Evolutionary conservation across 1,284 basidiomycete genomes (phyloP).

Genomic region (Tilletia caries): DNA sequence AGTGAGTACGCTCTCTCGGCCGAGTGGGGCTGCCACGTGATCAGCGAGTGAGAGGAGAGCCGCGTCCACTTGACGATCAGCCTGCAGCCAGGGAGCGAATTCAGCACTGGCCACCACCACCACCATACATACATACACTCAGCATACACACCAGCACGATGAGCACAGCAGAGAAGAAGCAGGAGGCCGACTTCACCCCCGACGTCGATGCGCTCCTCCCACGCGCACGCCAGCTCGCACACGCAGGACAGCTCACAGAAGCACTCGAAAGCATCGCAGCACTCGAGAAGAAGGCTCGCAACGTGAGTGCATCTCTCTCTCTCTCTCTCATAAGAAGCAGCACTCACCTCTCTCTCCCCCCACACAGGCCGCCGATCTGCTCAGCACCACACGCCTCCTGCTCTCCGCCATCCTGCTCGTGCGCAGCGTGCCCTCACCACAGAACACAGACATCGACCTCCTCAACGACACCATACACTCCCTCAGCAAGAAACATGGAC

Average conservation of each 20-base stretch:
- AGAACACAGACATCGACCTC: slow-evolving; percentile 36
- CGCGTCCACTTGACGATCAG: not conserved
- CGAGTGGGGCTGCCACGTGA: too few relatives aligned
- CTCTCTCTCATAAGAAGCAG: not conserved
- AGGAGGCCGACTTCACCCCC: slow-evolving; percentile 60
- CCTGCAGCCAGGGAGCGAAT: not conserved
- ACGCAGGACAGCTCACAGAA: slow-evolving; percentile 72
- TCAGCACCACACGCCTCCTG: slow-evolving; percentile 82
- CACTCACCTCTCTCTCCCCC: not conserved
- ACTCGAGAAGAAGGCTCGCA: slow-evolving; percentile 93
- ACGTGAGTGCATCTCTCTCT: slow-evolving; percentile 61
- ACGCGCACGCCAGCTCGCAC: slow-evolving; percentile 56
- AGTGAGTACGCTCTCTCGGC: not conserved
- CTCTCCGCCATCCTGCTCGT: slow-evolving; percentile 63
- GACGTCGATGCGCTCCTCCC: slow-evolving; percentile 59
- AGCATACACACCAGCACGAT: not conserved
- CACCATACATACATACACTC: not conserved
- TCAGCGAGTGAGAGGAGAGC: not conserved
- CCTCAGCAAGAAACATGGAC: slow-evolving; percentile 89
- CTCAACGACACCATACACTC: slow-evolving; percentile 39
- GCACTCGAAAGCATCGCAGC: slow-evolving; percentile 83
- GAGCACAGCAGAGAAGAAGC: slow-evolving; percentile 55
- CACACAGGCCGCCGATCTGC: slow-evolving; percentile 78
- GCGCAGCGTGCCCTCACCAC: slow-evolving; percentile 30
- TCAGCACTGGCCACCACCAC: slow-evolving; percentile 7